Evolutionary conservation across 73 alveolate genomes (phyloP), one percentile per base, ranked within the genome.

Genomic region (Paramecium sexaurelia): DNA sequence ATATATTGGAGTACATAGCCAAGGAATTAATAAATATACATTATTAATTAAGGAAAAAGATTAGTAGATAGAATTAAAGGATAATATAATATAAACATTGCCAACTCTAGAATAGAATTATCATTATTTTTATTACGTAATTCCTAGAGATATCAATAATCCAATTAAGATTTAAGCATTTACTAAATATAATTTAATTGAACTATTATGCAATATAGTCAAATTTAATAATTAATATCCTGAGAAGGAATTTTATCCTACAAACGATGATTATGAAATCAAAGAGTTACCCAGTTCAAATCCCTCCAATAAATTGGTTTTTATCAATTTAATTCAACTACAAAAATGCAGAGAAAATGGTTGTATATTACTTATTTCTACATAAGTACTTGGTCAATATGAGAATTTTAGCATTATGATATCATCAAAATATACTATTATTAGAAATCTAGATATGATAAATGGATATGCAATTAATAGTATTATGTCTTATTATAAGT

Each of bases 101-200:
- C 90, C 90, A 24, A 78, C 9, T 1, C 45, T 3, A 40, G 55
- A 78, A 0, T 78, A 78, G 9, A 11, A 45, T 4, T 7, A 37
- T 10, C 27, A 27, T 20, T 33, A 78, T 26, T 24, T 78, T 22
- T 78, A 78, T 22, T 78, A 29, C 19, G 5, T 9, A 0, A 24
- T 78, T 8, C 90, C 86, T 33, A 29, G 5, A 22, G n/a, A 41
- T 26, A 5, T 11, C 41, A 40, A n/a, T 22, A 0, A 33, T 20
- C 6, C 43, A 2, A 45, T 78, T 9, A 37, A 78, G 35, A 40
- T 78, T 24, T 41, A 78, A 40, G 90, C 90, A 40, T 19, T 2
- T 11, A 78, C 90, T 41, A 43, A 43, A 40, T 78, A 41, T 45
- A 61, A 56, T 78, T 56, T 36, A 78, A 19, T 78, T 3, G 40